Conservation (phyloP, 805 yeast genomes). For the Candida easanensis region DNA sequence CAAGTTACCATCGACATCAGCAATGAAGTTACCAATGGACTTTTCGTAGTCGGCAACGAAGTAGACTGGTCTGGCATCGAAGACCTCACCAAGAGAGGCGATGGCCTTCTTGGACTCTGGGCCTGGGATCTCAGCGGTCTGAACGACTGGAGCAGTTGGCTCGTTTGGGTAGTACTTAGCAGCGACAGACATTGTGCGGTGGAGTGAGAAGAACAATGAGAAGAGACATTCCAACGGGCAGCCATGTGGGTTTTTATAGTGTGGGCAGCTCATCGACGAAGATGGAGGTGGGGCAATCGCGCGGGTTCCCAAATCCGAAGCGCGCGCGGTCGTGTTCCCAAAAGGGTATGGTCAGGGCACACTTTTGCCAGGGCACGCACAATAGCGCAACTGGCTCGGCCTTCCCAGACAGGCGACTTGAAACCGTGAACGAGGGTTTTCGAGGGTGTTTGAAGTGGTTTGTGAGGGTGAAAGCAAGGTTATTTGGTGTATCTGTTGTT, state of each 20-base stretch:
- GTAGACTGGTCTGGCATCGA: slow-evolving; percentile 71
- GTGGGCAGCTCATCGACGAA: background rate
- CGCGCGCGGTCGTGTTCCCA: slow-evolving; percentile 1
- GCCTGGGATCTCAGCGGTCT: slow-evolving; percentile 69
- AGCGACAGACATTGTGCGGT: slow-evolving; percentile 38
- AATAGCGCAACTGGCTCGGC: background rate
- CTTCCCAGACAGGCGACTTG: too few relatives aligned
- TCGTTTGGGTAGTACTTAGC: slow-evolving; percentile 72
- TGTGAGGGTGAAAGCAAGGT: too few relatives aligned
- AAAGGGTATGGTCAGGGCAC: slow-evolving; percentile 2
- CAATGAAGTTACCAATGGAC: slow-evolving; percentile 76
- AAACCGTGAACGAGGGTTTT: too few relatives aligned
- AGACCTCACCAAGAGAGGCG: slow-evolving; percentile 54
- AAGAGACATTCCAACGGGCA: background rate
- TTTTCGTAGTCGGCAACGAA: slow-evolving; percentile 74
- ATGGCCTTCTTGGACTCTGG: slow-evolving; percentile 58
- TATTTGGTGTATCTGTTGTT: too few relatives aligned
- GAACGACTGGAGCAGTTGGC: slow-evolving; percentile 67
- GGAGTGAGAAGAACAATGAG: background rate
- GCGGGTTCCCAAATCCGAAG: slow-evolving; percentile 1
- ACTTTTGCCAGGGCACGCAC: background rate
- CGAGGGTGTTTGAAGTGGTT: too few relatives aligned
- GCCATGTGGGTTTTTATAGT: slow-evolving; percentile 1
- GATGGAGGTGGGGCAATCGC: slow-evolving; percentile 1
- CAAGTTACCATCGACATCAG: slow-evolving; percentile 76